A percentile compares a stretch with the other conserved stretches of the same genome.
These are phyloP conservation scores for Candida sojae DNA, from an alignment of 1,139 yeast species.

Conservation along the genomic window DNA sequence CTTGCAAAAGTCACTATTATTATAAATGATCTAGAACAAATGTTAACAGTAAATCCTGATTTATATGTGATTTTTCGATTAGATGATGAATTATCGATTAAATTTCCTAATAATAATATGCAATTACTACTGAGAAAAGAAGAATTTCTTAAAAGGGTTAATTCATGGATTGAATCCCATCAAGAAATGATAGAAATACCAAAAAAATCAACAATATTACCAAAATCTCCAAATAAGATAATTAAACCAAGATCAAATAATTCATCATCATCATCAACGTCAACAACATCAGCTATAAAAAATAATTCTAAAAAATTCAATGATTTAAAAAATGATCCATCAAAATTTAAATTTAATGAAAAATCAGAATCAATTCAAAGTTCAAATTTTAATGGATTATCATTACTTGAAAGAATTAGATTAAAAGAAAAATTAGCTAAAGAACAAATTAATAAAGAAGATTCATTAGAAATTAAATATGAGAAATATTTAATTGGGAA, in stretches of 20 bases:
- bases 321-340: slow-evolving; percentile 29
- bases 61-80: slow-evolving; percentile 18
- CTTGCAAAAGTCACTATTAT: slow-evolving; percentile 20
- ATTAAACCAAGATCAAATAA: slow-evolving; percentile 17
- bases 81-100: slow-evolving; percentile 9
- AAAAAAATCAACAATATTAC: neutral
- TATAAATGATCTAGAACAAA: slow-evolving; percentile 17
- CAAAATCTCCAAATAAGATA: slow-evolving; percentile 21
- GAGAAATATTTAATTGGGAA: slow-evolving; percentile 42
- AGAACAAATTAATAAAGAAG: slow-evolving; percentile 12
- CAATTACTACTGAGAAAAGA: slow-evolving; percentile 40
- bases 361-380: slow-evolving; percentile 23
- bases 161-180: slow-evolving; percentile 51
- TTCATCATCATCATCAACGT: slow-evolving; percentile 7
- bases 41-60: slow-evolving; percentile 18
- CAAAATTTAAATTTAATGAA: slow-evolving; percentile 33
- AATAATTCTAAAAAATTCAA: slow-evolving; percentile 7
- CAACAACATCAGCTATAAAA: slow-evolving; percentile 9
- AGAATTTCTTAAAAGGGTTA: slow-evolving; percentile 57
- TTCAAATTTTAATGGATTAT: slow-evolving; percentile 29
- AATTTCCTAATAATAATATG: slow-evolving; percentile 7
- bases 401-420: slow-evolving; percentile 45
- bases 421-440: slow-evolving; percentile 30
- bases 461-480: slow-evolving; percentile 36
- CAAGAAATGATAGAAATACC: neutral